Base-by-base conservation (phyloP, 768 basidiomycete species). In the Russula virescens region DNA sequence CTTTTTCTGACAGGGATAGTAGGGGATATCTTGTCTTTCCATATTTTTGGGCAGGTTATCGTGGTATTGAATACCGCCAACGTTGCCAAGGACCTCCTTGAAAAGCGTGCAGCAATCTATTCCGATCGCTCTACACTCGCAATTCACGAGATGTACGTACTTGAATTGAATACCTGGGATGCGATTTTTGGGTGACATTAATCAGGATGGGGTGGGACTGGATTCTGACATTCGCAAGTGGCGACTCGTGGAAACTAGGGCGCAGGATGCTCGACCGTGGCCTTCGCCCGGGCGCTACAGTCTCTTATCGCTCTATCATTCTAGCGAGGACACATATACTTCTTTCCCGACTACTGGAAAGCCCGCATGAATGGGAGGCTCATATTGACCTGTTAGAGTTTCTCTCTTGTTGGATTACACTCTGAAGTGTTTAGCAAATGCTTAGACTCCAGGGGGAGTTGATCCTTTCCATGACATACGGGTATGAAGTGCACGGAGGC, bases 81-180 rank as follows among this genome's bases (percentile, higher is more conserved):
- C 62, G 77, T 75, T 6, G 75, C 78, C 45, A 73, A 74, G 10
- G 81, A 80, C 60, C 72, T 86, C 28, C 73, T 86, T 28, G 82
- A 83, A 47, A 83, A 78, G 68, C 76, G 81, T 58, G 78, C 81
- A 59, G 68, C 76, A 21, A 79, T 51, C 13, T 63, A 51, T 43
- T 51, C 57, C 10, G 56, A 54, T 28, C 62, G 62, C 9, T 28
- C 49, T 26, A 8, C 1, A 6, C 13, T 35, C 31, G n/a, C 55
- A 10, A n/a, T 63, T 25, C 19, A 25, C 11, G 56, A 58, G 19
- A 58, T 63, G 62, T 63, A 28, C 14, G 56, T 5, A 3, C n/a
- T 49, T 25, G 13, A 16, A 38, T 23, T 26, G 18, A 14, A n/a
- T 8, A 11, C 1, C 1, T 23, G 2, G 8, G 11, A 16, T 25